These are phyloP conservation scores for Dothistroma pini DNA, from an alignment of 2,329 filamentous ascomycete genomes.

Conservation along the genomic window DNA sequence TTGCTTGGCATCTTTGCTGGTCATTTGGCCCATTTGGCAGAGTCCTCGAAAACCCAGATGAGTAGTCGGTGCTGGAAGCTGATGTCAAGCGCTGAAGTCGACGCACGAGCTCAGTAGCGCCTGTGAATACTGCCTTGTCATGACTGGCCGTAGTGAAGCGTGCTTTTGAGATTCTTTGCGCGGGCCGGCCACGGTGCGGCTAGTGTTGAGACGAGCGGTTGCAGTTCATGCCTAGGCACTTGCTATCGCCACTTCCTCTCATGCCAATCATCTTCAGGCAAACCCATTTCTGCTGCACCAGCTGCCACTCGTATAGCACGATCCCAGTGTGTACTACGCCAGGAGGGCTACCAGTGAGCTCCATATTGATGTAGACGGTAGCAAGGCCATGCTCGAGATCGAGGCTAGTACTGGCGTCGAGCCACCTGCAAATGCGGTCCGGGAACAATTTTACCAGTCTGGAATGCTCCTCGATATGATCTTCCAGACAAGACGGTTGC, in stretches of 20 bases:
- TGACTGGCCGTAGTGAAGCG: too few relatives aligned
- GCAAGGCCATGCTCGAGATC: background rate
- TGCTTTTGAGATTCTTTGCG: too few relatives aligned
- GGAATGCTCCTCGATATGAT: background rate
- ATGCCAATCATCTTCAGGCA: background rate
- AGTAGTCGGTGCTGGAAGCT: too few relatives aligned
- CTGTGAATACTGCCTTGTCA: too few relatives aligned
- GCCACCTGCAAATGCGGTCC: background rate
- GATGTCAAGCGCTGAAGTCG: too few relatives aligned
- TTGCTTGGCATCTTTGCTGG: background rate
- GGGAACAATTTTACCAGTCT: background rate
- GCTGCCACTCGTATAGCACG: background rate
- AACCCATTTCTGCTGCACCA: background rate
- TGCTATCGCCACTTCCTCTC: background rate
- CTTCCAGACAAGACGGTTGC: background rate
- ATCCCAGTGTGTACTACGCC: background rate
- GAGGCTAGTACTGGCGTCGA: background rate
- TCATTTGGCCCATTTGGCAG: background rate
- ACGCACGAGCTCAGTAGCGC: too few relatives aligned
- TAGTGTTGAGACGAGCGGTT: too few relatives aligned
- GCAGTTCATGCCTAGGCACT: background rate
- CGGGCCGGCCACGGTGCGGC: too few relatives aligned
- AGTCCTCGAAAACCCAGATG: too few relatives aligned
- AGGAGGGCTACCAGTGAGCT: conserved; percentile 2
- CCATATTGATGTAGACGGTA: background rate